Evolutionary conservation across 345 rosid species (phyloP), one percentile per base, ranked within the genome.

Genomic region (Hibiscus mutabilis): DNA sequence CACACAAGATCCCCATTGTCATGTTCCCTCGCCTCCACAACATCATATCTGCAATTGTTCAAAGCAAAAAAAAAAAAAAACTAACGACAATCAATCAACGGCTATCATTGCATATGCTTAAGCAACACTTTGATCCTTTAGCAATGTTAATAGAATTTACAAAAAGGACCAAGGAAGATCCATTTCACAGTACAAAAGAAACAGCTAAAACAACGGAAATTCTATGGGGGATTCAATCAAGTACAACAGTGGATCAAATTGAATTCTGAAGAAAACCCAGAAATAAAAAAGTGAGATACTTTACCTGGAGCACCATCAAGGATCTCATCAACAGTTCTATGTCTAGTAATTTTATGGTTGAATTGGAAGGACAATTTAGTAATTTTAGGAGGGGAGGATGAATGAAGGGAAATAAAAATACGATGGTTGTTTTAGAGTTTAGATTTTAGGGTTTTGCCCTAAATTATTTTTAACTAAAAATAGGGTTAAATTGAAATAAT

Each of bases 1-100:
- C 67, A 90, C 82, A 75, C 74, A 95, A 68, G 75, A 90, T 86
- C 79, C 90, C 86, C 78, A 70, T 33, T 60, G 93, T 82, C 77
- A 76, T 55, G 76, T 92, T 89, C 79, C 79, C 86, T 75, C 63
- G 74, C 87, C 90, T 92, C 99, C 99, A 92, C 24, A 95, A 74
- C 27, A 90, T 79, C 77, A 89, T 96, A 89, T 95, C 97, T 78
- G 94, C 96, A 79, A 84, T 96, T 95, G 90, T 76, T 73, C n/a
- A n/a, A n/a, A n/a, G n/a, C n/a, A n/a, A n/a, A n/a, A n/a, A n/a
- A n/a, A 19, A 56, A 18, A 77, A 14, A 79, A 72, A 62, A 24
- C 27, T 25, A 25, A 25, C 27, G 27, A 25, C 27, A 47, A 47
- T 24, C 55, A 46, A 63, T 44, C 60, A 25, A 25, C 27, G 27